Percentiles rank a stretch among this genome's conserved stretches.
Conservation (phyloP, 768 basidiomycete genomes). For the Kwoniella botswanensis region DNA sequence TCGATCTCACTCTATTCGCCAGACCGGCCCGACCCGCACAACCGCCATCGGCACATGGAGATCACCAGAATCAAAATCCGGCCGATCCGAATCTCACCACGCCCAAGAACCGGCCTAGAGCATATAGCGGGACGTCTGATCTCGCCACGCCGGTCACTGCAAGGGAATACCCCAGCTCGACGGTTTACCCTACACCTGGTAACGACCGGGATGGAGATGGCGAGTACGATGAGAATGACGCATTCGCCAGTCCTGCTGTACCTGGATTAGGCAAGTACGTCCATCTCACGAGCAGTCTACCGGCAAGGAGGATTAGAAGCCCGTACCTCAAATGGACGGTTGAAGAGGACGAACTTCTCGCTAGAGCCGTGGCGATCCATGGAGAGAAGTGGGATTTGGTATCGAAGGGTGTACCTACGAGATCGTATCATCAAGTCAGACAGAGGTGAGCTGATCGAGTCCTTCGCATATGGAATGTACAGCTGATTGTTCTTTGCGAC, state of each 20-base stretch:
- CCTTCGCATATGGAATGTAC: not conserved
- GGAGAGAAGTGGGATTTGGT: slow-evolving; percentile 57
- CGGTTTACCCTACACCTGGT: slow-evolving; percentile 23
- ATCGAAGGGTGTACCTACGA: slow-evolving; percentile 51
- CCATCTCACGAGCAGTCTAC: slow-evolving; percentile 51
- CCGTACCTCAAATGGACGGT: slow-evolving; percentile 56
- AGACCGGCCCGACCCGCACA: slow-evolving; percentile 5
- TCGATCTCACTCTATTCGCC: slow-evolving; percentile 27
- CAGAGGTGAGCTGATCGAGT: slow-evolving; percentile 38
- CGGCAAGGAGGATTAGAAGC: slow-evolving; percentile 45
- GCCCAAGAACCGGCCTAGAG: slow-evolving; percentile 27
- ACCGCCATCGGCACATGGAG: slow-evolving; percentile 12
- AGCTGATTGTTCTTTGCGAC: not conserved
- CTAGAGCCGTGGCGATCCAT: slow-evolving; percentile 52
- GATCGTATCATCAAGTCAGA: slow-evolving; percentile 53
- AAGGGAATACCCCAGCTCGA: slow-evolving; percentile 19
- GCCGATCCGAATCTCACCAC: slow-evolving; percentile 35
- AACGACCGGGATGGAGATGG: slow-evolving; percentile 15
- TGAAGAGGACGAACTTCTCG: slow-evolving; percentile 54
- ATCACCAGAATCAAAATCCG: slow-evolving; percentile 23
- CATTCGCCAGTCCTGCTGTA: slow-evolving; percentile 44
- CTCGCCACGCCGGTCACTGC: slow-evolving; percentile 25
- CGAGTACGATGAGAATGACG: slow-evolving; percentile 11
- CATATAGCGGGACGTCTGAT: slow-evolving; percentile 27
- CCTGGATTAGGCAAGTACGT: slow-evolving; percentile 55